These are phyloP conservation scores for Dorcoceras hygrometricum DNA, from an alignment of 257 asterid genomes.

Conservation along the genomic window DNA sequence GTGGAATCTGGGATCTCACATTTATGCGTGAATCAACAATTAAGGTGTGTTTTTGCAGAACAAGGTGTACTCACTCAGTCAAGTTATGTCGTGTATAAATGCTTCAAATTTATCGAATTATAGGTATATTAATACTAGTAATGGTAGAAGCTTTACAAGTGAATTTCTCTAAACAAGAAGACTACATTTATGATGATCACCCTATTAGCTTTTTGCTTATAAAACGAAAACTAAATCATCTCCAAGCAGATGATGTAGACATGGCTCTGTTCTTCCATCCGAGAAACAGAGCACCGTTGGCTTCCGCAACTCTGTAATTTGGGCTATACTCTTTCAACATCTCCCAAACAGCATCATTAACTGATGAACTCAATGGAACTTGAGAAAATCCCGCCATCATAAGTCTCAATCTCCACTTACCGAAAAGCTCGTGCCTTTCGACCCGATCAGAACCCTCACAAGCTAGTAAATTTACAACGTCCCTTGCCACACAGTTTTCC, in stretches of 20 bases:
- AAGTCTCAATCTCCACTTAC: slow-evolving; percentile 75
- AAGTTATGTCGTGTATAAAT: background rate
- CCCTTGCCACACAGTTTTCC: slow-evolving; percentile 81
- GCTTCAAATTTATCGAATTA: background rate
- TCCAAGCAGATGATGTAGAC: slow-evolving; percentile 80
- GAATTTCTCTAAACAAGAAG: background rate
- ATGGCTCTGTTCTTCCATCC: slow-evolving; percentile 83
- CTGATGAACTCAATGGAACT: slow-evolving; percentile 58
- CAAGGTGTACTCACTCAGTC: background rate
- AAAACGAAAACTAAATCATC: slow-evolving; percentile 24
- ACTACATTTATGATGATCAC: background rate
- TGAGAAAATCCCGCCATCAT: slow-evolving; percentile 73
- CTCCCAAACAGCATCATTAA: slow-evolving; percentile 40
- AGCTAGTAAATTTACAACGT: slow-evolving; percentile 75
- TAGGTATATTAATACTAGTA: background rate
- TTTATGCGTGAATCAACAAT: background rate
- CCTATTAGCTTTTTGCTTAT: background rate
- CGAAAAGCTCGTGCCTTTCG: slow-evolving; percentile 86
- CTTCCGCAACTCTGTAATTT: slow-evolving; percentile 52
- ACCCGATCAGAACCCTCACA: slow-evolving; percentile 84
- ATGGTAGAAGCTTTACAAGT: background rate
- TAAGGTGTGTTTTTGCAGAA: background rate
- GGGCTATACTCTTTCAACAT: slow-evolving; percentile 61
- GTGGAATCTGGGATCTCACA: background rate
- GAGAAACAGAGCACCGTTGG: slow-evolving; percentile 64